Evolutionary conservation across 768 basidiomycete species (phyloP), one percentile per base, ranked within the genome.

Genomic region (Ramaria rubella): DNA sequence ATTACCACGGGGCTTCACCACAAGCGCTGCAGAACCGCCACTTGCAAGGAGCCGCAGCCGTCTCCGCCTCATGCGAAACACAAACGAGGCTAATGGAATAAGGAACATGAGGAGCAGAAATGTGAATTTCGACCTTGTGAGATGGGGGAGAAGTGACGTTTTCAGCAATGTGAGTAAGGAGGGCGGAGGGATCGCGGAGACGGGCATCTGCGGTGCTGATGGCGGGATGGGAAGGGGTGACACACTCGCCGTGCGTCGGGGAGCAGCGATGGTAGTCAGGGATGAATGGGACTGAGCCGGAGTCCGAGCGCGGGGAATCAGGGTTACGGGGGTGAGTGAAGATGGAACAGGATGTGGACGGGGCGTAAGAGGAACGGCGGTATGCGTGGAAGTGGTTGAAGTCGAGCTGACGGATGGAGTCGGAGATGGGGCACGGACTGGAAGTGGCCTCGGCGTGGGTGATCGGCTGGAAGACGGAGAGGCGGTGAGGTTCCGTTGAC

Each of bases 341-440:
- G 60, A 53, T 58, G 68, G 53, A 66, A 70, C 61, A 65, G 59
- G 57, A 60, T 54, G 58, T 21, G 66, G 68, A 1, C 73, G 71
- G 14, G 72, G 75, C 36, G 76, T 74, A 1, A 71, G 64, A 15
- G 86, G 87, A 21, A 86, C 82, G 2, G 82, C 76, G 4, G 88
- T 90, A 60, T 83, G 85, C 24, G 83, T 87, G 0, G 87, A 89
- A 2, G 79, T 76, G 7, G 85, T 87, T 0, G 87, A 88, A 29
- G 84, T 71, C 3, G 86, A 85, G 0, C 87, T 85, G 0, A 63
- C 66, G 0, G 81, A 81, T 0, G 86, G 86, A 15, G 46, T 26
- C 2, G 52, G 61, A 11, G 46, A 55, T 5, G 38, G 45, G 15
- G 50, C 33, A 24, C 55, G 60, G n/a, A n/a, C 43, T 29, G 34